Percentiles rank a stretch among this genome's conserved stretches.
Evolutionary conservation across 2,329 filamentous ascomycete species (phyloP).

Genomic region (Colletotrichum tanaceti): DNA sequence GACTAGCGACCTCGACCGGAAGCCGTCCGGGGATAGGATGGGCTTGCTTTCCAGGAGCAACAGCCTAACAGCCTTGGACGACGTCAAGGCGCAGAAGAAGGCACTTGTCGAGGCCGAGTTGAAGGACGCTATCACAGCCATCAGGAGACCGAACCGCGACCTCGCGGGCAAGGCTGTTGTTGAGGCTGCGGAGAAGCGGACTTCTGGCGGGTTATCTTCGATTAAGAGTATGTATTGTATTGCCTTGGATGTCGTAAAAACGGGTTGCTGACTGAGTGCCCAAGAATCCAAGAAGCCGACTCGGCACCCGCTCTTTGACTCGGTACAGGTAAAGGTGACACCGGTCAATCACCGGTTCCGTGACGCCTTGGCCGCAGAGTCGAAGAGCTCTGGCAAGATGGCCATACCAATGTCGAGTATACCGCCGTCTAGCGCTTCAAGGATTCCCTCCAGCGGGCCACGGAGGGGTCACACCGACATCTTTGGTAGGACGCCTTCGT

Average conservation of each 20-base stretch:
- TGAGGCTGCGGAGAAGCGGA: slow-evolving; percentile 74
- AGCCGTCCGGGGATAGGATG: slow-evolving; percentile 54
- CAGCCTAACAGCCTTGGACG: slow-evolving; percentile 63
- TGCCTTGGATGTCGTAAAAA: neutral
- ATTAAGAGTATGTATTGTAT: slow-evolving; percentile 62
- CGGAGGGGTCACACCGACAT: slow-evolving; percentile 48
- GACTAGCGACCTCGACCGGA: slow-evolving; percentile 64
- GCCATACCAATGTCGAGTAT: slow-evolving; percentile 42
- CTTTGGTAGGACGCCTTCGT: slow-evolving; percentile 43
- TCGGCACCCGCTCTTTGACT: slow-evolving; percentile 52
- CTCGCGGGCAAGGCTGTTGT: slow-evolving; percentile 74
- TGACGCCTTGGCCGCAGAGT: slow-evolving; percentile 57
- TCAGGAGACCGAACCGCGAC: slow-evolving; percentile 81
- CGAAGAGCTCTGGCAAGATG: slow-evolving; percentile 39
- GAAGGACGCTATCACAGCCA: slow-evolving; percentile 76
- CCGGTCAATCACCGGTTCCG: slow-evolving; percentile 66
- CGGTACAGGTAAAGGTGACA: slow-evolving; percentile 67
- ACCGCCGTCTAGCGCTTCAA: slow-evolving; percentile 53
- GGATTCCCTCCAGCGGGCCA: slow-evolving; percentile 57
- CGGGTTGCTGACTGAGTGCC: slow-evolving; percentile 43
- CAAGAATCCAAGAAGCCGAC: slow-evolving; percentile 65
- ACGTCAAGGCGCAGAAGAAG: slow-evolving; percentile 72
- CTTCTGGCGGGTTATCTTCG: slow-evolving; percentile 58
- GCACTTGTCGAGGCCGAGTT: slow-evolving; percentile 76
- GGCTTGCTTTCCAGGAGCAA: slow-evolving; percentile 54